Base-by-base conservation (phyloP, 1,139 yeast species). In the Pichia sp. region DNA sequence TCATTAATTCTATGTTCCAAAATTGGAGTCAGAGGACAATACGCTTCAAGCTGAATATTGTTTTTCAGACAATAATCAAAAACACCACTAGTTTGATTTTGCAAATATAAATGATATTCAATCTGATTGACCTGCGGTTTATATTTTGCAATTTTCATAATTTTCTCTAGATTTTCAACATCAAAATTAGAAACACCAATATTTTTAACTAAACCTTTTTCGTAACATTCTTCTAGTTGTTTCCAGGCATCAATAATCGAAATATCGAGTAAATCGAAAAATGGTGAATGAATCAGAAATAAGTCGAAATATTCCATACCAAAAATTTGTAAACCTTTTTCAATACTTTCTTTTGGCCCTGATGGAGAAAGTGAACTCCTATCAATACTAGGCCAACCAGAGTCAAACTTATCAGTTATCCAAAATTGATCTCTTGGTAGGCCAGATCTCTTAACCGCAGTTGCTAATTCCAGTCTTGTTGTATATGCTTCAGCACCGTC, bases 61-160 rank as follows among this genome's bases (percentile, higher is more conserved):
- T 80, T 61, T 33, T 72, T 60, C 46, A 68, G 64, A 45, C 76
- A 70, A 60, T 66, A 79, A n/a, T 75, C 70, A 45, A 73, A 68
- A 43, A 80, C 71, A 63, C 81, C 87, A 0, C 84, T 81, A 13
- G 87, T 58, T 67, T 85, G 90, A 62, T 83, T 74, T 61, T 83
- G 89, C 60, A 84, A 74, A 63, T 83, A 83, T 1, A 87, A 80
- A 62, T 77, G 77, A 68, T 71, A 83, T 65, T 86, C 93, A 60
- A 86, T 83, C 67, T 86, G 93, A 67, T 84, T 82, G 44, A 83
- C 81, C 53, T 74, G 79, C 2, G 91, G 91, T 57, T 74, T 76
- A 58, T 73, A 67, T 57, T 73, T 76, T 41, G 73, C 70, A 34
- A 73, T 74, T 38, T 66, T 63, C 52, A 73, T 63, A 28, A 76